Conservation (phyloP, 2,329 filamentous ascomycete species). For the Alternaria metachromatica region DNA sequence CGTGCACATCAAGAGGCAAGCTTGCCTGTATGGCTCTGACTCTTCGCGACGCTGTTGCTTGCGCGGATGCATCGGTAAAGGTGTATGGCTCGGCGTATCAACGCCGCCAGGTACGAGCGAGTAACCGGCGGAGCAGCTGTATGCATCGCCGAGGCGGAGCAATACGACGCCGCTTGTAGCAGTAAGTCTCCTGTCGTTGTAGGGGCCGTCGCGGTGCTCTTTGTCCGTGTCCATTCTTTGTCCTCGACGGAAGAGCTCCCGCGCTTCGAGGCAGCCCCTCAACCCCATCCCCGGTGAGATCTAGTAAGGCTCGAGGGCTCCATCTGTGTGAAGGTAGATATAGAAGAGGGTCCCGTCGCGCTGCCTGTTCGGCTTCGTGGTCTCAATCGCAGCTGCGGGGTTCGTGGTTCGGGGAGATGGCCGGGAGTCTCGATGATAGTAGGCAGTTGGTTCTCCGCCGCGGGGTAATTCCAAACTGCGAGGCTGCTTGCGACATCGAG, state of each 20-base stretch:
- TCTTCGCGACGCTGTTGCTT: background rate
- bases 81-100: background rate
- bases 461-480: background rate
- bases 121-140: background rate
- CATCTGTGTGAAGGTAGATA: background rate
- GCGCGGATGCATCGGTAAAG: background rate
- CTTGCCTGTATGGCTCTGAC: no score
- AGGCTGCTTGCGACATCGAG: background rate
- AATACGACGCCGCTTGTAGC: background rate
- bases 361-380: background rate
- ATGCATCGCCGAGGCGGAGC: background rate
- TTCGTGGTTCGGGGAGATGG: background rate
- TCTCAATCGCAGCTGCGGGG: background rate
- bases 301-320: background rate
- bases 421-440: background rate
- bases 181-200: background rate
- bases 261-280: background rate
- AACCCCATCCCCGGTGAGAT: background rate
- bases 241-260: background rate
- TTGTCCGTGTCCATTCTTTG: background rate
- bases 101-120: background rate
- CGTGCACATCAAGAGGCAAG: no score
- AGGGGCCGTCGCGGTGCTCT: no score
- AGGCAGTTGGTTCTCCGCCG: background rate
- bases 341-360: background rate